Percentiles rank a stretch among this genome's conserved stretches.
These are phyloP conservation scores for Rhodomyrtus tomentosa DNA, from an alignment of 345 rosid species.

Conservation along the genomic window DNA sequence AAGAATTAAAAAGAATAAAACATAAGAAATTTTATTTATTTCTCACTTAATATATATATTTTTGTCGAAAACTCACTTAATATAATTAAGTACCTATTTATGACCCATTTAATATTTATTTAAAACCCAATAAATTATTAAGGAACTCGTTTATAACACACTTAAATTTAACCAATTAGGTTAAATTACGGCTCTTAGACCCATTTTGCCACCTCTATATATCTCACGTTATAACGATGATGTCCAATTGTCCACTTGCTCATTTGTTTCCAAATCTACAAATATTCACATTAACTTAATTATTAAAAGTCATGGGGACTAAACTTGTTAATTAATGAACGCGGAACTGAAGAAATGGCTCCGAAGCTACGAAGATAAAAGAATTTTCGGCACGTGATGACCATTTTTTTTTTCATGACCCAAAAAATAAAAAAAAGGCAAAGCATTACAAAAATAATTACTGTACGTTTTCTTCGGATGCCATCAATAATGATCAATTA, in stretches of 20 bases:
- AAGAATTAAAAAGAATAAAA: too few species aligned
- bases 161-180: too few species aligned
- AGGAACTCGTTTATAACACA: too few species aligned
- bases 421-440: not conserved
- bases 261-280: not conserved
- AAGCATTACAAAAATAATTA: not conserved
- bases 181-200: too few species aligned
- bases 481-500: not conserved
- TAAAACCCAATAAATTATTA: too few species aligned
- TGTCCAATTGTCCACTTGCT: not conserved
- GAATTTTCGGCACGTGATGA: not conserved
- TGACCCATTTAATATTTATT: too few species aligned
- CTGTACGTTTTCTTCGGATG: not conserved
- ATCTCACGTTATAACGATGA: too few species aligned
- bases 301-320: not conserved
- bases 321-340: not conserved
- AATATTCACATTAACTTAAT: not conserved
- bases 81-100: too few species aligned
- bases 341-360: not conserved
- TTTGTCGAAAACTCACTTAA: too few species aligned
- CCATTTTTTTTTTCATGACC: not conserved
- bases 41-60: too few species aligned
- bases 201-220: too few species aligned
- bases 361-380: not conserved
- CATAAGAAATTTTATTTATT: too few species aligned